Conservation (phyloP, 306 rosid genomes). For the Castanospermum australe region DNA sequence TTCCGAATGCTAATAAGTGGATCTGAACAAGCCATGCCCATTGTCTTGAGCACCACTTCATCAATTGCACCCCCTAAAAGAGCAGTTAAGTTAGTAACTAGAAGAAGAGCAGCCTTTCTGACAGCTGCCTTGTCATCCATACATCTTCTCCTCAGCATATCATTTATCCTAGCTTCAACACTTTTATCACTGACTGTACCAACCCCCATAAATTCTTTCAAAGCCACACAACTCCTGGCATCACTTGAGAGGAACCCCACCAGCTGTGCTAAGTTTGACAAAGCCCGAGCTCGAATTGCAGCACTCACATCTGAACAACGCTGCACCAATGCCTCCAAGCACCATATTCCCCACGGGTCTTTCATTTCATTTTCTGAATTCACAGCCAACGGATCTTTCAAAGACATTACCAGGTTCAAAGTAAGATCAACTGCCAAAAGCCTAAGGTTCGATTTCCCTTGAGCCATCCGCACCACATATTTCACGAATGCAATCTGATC, state of each 20-base stretch:
- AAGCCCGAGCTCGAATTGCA: constrained; percentile 70
- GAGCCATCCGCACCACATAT: constrained; percentile 66
- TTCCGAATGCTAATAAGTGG: constrained; percentile 91
- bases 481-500: constrained; percentile 76
- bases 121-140: constrained; percentile 92
- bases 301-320: constrained; percentile 75
- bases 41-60: constrained; percentile 71
- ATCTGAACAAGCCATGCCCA: constrained; percentile 89
- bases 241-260: constrained; percentile 54
- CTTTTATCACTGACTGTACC: constrained; percentile 30
- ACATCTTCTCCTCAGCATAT: constrained; percentile 69
- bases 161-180: constrained; percentile 42
- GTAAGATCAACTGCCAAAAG: constrained; percentile 80
- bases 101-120: constrained; percentile 79
- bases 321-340: constrained; percentile 76
- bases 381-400: constrained; percentile 62
- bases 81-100: constrained; percentile 71
- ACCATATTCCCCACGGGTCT: constrained; percentile 60
- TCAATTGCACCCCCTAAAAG: constrained; percentile 69
- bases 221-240: constrained; percentile 35
- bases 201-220: constrained; percentile 69
- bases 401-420: constrained; percentile 41
- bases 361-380: constrained; percentile 46
- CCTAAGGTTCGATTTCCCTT: constrained; percentile 73
- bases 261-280: constrained; percentile 72